Conservation (phyloP, 208 protist genomes). For the Cochliopodium minus region DNA sequence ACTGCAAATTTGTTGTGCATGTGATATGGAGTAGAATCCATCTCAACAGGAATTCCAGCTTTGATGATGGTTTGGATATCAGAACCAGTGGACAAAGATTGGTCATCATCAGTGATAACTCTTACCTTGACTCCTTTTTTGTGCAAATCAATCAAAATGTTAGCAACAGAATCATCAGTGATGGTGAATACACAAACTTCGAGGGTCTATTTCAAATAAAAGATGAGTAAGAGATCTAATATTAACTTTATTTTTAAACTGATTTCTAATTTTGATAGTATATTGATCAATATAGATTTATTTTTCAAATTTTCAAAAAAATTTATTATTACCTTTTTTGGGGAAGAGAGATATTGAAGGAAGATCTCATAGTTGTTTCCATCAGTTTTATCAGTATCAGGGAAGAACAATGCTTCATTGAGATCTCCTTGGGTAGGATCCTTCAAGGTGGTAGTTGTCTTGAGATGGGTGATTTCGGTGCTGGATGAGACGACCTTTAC, state of each 20-base stretch:
- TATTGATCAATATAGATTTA: too few species aligned
- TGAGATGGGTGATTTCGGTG: too few species aligned
- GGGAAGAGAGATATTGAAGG: constrained; percentile 6
- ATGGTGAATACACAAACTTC: constrained; percentile 9
- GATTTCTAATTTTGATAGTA: too few species aligned
- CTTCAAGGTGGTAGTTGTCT: too few species aligned
- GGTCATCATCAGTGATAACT: constrained; percentile 9
- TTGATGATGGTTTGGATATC: background rate
- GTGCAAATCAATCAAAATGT: background rate
- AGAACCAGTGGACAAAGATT: background rate
- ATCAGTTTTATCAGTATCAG: constrained; percentile 1
- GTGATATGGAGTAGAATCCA: background rate
- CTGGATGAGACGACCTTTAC: too few species aligned
- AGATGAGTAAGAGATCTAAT: background rate
- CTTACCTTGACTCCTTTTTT: constrained; percentile 1
- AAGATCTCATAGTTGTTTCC: background rate
- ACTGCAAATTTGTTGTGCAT: constrained; percentile 13
- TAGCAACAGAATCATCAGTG: constrained; percentile 7
- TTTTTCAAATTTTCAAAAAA: too few species aligned
- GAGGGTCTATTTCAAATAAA: background rate
- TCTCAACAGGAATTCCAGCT: constrained; percentile 1
- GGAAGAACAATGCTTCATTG: constrained; percentile 3
- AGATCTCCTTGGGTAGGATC: constrained; percentile 1
- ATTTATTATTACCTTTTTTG: too few species aligned
- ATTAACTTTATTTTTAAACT: too few species aligned